Conservation (phyloP, 2,329 filamentous ascomycete genomes). For the Aspergillus sp. region DNA sequence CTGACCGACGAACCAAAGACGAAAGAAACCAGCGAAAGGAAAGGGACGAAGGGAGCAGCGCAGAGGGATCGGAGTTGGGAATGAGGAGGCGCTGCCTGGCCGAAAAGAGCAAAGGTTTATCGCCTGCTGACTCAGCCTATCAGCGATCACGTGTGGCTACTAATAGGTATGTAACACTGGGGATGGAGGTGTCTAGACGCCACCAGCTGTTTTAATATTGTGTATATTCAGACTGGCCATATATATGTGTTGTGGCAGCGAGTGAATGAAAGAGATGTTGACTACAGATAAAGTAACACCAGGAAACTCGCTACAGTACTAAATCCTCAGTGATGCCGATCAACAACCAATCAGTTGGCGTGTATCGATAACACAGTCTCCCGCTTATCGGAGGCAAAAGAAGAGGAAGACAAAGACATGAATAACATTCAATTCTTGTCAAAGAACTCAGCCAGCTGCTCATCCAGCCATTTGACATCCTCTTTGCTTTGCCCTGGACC, state of each 20-base stretch:
- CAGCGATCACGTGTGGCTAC: neutral
- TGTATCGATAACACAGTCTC: neutral
- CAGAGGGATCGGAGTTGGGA: constrained; percentile 6
- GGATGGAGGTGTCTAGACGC: too few relatives aligned
- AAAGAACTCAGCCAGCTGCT: constrained; percentile 59
- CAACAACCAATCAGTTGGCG: neutral
- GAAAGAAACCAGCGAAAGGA: constrained; percentile 5
- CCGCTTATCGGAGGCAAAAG: neutral
- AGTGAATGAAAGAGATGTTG: too few relatives aligned
- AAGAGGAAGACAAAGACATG: neutral
- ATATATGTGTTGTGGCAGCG: too few relatives aligned
- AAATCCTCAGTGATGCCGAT: too few relatives aligned
- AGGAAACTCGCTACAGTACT: too few relatives aligned
- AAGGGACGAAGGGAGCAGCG: constrained; percentile 13
- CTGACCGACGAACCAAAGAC: neutral
- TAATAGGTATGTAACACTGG: too few relatives aligned
- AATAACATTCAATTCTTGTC: constrained; percentile 19
- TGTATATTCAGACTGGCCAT: too few relatives aligned
- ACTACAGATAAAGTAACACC: too few relatives aligned
- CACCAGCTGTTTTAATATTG: too few relatives aligned
- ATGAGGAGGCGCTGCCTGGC: constrained; percentile 2
- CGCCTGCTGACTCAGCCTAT: constrained; percentile 18
- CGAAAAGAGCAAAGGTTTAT: constrained; percentile 13
- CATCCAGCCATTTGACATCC: constrained; percentile 72
- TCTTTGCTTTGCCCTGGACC: constrained; percentile 71